Base-by-base conservation (phyloP, 345 rosid species). In the Melaleuca alternifolia region DNA sequence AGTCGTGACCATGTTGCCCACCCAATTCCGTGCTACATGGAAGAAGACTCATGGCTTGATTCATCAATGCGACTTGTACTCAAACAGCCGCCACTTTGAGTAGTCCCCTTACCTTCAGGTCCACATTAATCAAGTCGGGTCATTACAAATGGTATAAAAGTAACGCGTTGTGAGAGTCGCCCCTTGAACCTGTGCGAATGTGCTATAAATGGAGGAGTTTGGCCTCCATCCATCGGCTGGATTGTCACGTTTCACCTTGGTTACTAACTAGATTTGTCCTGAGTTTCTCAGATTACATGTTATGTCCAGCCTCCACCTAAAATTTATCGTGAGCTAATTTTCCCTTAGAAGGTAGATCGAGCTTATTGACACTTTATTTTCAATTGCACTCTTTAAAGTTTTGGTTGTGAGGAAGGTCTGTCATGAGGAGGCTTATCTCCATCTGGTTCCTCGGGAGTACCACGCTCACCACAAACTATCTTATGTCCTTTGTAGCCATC, bases 201-300 rank as follows among this genome's bases (percentile, higher is more conserved):
- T 59, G 71, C 18, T 59, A n/a, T 59, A 12, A 59, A 33, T n/a
- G 71, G 71, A 59, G 37, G 2, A n/a, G 16, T n/a, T n/a, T 1
- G 28, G 14, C 10, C 28, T 56, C 0, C 33, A 2, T 59, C n/a
- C 1, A 15, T 65, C 0, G 0, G 0, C 9, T 14, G 1, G 23
- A 37, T 10, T 0, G 1, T 65, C 3, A 7, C 21, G 3, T 65
- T 16, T 2, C 30, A 30, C 77, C 77, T 65, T 18, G 76, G 11
- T 30, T 62, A 15, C 30, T 15, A 30, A 62, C 21, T 30, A 62
- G 21, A 14, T 62, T 15, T 7, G 1, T 62, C 11, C 11, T 4
- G 1, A 10, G 5, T 62, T 30, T 15, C 76, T 30, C 30, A 9
- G 2, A 41, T 30, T 7, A 15, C 11, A 65, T 16, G 46, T 30